Percentiles rank a stretch among this genome's conserved stretches.
phyloP scores from a whole-genome alignment of 805 yeast genomes.

The Yarrowia sp. region DNA sequence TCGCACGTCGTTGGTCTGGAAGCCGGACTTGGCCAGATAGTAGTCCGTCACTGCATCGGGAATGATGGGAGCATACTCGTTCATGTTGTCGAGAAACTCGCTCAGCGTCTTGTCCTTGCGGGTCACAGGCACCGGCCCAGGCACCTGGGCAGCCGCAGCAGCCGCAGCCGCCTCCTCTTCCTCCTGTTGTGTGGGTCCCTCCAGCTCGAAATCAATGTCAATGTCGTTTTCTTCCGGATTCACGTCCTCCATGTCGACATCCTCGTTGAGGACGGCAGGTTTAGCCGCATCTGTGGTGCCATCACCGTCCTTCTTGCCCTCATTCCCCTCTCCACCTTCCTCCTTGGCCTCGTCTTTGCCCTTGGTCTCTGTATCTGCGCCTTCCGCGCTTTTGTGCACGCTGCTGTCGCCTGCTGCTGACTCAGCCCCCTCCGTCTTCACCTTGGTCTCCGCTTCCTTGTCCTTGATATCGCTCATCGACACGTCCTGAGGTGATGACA shows the following conservation, averaged over 20 bases:
- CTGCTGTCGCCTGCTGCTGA: neutral
- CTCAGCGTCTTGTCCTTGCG: conserved; percentile 55
- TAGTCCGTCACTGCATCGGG: conserved; percentile 97
- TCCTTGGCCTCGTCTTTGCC: neutral
- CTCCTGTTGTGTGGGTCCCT: conserved; percentile 29
- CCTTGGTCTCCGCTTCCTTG: conserved; percentile 1
- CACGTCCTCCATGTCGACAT: conserved; percentile 39
- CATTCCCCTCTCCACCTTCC: conserved; percentile 19
- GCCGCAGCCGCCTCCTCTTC: neutral
- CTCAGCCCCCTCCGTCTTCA: conserved; percentile 1
- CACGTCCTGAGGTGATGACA: conserved; percentile 38
- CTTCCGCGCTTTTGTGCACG: neutral
- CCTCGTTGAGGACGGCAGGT: conserved; percentile 1
- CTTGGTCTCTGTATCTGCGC: no score
- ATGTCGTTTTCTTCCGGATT: conserved; percentile 36
- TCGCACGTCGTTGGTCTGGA: conserved; percentile 77
- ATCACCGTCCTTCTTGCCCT: neutral
- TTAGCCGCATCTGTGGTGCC: neutral
- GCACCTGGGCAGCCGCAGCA: conserved; percentile 42
- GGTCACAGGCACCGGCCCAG: conserved; percentile 44
- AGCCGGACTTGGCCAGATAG: conserved; percentile 83
- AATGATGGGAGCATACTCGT: conserved; percentile 91
- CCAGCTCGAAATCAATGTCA: conserved; percentile 42
- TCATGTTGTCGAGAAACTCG: conserved; percentile 87
- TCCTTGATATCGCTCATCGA: conserved; percentile 32